Percentiles rank a stretch among this genome's conserved stretches.
Evolutionary conservation across 75 land plant genomes (phyloP).

Genomic region (Picea glauca): DNA sequence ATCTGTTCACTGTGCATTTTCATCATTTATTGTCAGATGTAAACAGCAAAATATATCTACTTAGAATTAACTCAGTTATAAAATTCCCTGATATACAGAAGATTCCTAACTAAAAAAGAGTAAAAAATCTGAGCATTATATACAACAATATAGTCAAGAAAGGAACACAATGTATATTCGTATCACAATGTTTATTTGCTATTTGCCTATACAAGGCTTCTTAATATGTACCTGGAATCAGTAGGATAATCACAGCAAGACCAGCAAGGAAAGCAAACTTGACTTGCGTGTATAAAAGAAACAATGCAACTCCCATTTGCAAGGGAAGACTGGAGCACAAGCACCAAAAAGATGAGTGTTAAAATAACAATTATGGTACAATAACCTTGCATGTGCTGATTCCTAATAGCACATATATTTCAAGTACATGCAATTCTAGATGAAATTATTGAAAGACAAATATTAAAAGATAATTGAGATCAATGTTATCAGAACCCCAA

Average conservation of each 20-base stretch:
- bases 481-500: too few relatives aligned
- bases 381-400: not conserved
- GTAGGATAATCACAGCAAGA: slow-evolving; percentile 67
- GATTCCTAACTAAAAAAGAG: not conserved
- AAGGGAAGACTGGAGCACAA: slow-evolving; percentile 68
- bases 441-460: not conserved
- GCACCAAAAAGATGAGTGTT: not conserved
- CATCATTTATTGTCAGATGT: slow-evolving; percentile 3
- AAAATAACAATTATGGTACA: not conserved
- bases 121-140: not conserved
- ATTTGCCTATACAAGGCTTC: not conserved
- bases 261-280: slow-evolving; percentile 92
- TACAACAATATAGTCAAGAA: not conserved
- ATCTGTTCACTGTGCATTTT: slow-evolving; percentile 68
- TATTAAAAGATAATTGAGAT: not conserved
- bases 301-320: slow-evolving; percentile 80
- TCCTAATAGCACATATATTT: not conserved
- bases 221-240: slow-evolving; percentile 76
- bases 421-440: not conserved
- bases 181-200: not conserved
- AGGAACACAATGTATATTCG: not conserved
- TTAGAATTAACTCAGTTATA: not conserved
- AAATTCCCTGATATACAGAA: not conserved
- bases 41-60: not conserved
- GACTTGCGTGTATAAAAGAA: slow-evolving; percentile 86